Conservation (phyloP, 768 basidiomycete genomes). For the Trametes cingulata region DNA sequence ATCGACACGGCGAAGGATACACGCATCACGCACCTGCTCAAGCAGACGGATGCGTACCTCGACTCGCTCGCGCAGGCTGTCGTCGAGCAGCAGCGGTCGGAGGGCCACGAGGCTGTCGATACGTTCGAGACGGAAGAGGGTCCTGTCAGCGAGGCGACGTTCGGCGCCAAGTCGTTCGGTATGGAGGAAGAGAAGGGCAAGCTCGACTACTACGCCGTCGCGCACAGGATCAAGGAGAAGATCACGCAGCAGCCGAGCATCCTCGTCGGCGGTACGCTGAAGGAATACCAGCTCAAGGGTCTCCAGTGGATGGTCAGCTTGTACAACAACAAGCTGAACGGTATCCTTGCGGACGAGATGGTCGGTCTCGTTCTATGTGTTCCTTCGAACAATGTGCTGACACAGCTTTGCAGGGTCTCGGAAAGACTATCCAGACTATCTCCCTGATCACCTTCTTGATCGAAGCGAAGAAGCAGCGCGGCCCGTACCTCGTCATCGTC, state of each 20-base stretch:
- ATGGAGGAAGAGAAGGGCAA: slow-evolving; percentile 73
- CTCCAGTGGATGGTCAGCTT: slow-evolving; percentile 98
- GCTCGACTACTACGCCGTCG: slow-evolving; percentile 95
- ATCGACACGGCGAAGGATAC: slow-evolving; percentile 99
- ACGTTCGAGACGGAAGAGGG: slow-evolving; percentile 66
- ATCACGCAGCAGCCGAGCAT: slow-evolving; percentile 71
- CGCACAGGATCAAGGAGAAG: slow-evolving; percentile 89
- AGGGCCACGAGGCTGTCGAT: slow-evolving; percentile 39
- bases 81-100: slow-evolving; percentile 84
- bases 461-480: slow-evolving; percentile 86
- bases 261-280: slow-evolving; percentile 84
- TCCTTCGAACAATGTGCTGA: not conserved
- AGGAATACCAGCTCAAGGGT: slow-evolving; percentile 94
- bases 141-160: slow-evolving; percentile 83
- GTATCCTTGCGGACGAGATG: slow-evolving; percentile 96
- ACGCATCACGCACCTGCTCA: slow-evolving; percentile 92
- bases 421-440: slow-evolving; percentile 94
- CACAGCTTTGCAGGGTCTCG: slow-evolving; percentile 69
- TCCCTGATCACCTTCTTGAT: slow-evolving; percentile 95
- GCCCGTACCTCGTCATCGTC: slow-evolving; percentile 94
- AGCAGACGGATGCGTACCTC: slow-evolving; percentile 93
- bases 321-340: slow-evolving; percentile 95
- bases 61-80: slow-evolving; percentile 95
- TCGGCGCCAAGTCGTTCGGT: slow-evolving; percentile 75
- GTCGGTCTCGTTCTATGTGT: slow-evolving; percentile 37